Evolutionary conservation across 495 filamentous ascomycete genomes (phyloP).

Genomic region (Amphirosellinia nigrospora): DNA sequence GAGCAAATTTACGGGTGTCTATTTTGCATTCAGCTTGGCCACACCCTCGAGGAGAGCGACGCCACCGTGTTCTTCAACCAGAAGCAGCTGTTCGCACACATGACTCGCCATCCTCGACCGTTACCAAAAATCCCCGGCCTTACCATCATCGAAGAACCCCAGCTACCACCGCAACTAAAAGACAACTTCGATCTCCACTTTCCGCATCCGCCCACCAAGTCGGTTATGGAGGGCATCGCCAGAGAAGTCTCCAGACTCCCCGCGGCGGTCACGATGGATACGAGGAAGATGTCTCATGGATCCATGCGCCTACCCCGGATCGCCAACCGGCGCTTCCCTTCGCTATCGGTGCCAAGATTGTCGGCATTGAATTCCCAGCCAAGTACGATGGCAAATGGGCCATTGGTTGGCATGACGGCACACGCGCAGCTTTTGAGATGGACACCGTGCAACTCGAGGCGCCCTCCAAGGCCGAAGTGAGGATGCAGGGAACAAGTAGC

Average conservation of each 20-base stretch:
- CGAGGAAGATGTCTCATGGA: conserved; percentile 37
- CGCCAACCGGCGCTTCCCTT: conserved; percentile 48
- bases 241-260: conserved; percentile 43
- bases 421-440: conserved; percentile 47
- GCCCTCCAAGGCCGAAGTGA: conserved; percentile 44
- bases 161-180: conserved; percentile 28
- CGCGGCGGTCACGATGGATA: conserved; percentile 43
- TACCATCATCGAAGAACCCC: conserved; percentile 42
- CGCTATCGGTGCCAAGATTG: conserved; percentile 47
- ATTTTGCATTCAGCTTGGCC: conserved; percentile 49
- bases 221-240: conserved; percentile 38
- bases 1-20: conserved; percentile 49
- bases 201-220: conserved; percentile 36
- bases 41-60: conserved; percentile 46
- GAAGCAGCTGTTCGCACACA: conserved; percentile 46
- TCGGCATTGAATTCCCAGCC: conserved; percentile 53
- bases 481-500: conserved; percentile 44
- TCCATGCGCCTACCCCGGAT: conserved; percentile 44
- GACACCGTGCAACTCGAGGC: conserved; percentile 46
- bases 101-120: conserved; percentile 50
- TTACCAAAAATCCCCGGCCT: conserved; percentile 48
- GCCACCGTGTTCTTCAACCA: conserved; percentile 51
- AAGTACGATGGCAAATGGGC: conserved; percentile 55
- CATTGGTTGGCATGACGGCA: conserved; percentile 54
- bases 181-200: conserved; percentile 58